Base-by-base conservation (phyloP, 768 basidiomycete species). In the Galerina marginata region DNA sequence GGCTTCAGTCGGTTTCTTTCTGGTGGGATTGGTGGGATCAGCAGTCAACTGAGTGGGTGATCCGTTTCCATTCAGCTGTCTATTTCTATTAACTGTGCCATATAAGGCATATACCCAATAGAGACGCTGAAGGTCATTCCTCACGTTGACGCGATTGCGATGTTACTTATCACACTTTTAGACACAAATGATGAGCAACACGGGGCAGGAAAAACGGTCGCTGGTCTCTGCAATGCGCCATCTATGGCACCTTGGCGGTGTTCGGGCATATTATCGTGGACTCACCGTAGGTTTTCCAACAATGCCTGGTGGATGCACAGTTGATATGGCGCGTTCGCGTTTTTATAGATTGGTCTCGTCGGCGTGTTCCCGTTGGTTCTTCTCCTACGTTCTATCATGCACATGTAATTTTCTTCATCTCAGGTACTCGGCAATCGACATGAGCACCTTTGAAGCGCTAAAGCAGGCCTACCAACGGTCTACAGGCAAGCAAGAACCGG, bases 181-280 rank as follows among this genome's bases (percentile, higher is more conserved):
- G 89, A 99, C 96, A 0, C 93, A 97, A 86, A 93, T 98, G 87
- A 98, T 98, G 94, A 96, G 95, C 71, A 90, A 84, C 63, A 83
- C 91, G 2, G 89, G 80, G 20, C 72, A 76, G 37, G 79, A 85
- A 58, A 84, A 81, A 67, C 83, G 86, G 66, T 80, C 83, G 60
- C 74, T 95, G 59, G 56, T 81, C 10, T 75, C 77, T 37, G 92
- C 95, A 5, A 86, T 86, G 14, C 84, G 83, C 54, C 85, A 86
- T 59, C 80, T 98, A 62, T 97, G 93, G 90, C 71, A 73, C 43
- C 74, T 92, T 12, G 95, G 96, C 23, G 90, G 93, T 20, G 56
- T 93, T 16, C 83, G 87, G 63, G 89, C 93, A 39, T 99, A 90
- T 71, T 99, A 99, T 76, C 87, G 95, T 54, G 96, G 97, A 52